Conservation (phyloP, 345 rosid species). For the Pugionium dolabratum region DNA sequence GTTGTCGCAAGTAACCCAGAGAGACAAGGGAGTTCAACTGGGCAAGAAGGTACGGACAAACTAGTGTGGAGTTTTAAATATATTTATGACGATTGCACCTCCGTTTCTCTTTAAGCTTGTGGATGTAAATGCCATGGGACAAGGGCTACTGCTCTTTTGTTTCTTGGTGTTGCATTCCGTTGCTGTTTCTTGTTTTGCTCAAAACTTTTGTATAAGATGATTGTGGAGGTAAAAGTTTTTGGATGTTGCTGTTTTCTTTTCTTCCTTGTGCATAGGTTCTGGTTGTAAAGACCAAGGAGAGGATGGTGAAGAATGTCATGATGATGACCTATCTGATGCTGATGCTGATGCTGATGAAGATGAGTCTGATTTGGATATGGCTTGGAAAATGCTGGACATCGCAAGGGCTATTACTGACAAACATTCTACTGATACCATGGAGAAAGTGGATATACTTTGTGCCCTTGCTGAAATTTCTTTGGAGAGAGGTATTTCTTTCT, state of each 20-base stretch:
- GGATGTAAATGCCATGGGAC: background rate
- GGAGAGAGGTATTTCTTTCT: slow-evolving; percentile 70
- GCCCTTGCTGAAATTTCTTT: slow-evolving; percentile 80
- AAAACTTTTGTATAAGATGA: background rate
- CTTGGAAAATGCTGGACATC: slow-evolving; percentile 94
- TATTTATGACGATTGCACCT: background rate
- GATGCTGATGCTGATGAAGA: slow-evolving; percentile 68
- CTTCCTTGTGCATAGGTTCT: slow-evolving; percentile 35
- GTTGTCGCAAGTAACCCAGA: slow-evolving; percentile 51
- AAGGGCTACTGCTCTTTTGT: background rate
- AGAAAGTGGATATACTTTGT: slow-evolving; percentile 82
- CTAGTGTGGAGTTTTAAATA: too few relatives aligned
- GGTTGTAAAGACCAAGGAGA: slow-evolving; percentile 55
- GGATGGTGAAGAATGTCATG: slow-evolving; percentile 59
- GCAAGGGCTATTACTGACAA: slow-evolving; percentile 89
- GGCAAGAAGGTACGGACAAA: slow-evolving; percentile 44
- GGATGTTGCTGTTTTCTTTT: background rate
- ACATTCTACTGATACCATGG: slow-evolving; percentile 60
- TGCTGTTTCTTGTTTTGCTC: background rate
- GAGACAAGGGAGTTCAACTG: slow-evolving; percentile 52
- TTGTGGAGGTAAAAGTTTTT: background rate
- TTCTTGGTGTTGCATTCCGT: background rate
- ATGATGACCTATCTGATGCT: slow-evolving; percentile 61
- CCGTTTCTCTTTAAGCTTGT: background rate
- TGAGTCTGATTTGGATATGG: slow-evolving; percentile 87